Conservation (phyloP, 139 green algal species). For the Penium margaritaceum region DNA sequence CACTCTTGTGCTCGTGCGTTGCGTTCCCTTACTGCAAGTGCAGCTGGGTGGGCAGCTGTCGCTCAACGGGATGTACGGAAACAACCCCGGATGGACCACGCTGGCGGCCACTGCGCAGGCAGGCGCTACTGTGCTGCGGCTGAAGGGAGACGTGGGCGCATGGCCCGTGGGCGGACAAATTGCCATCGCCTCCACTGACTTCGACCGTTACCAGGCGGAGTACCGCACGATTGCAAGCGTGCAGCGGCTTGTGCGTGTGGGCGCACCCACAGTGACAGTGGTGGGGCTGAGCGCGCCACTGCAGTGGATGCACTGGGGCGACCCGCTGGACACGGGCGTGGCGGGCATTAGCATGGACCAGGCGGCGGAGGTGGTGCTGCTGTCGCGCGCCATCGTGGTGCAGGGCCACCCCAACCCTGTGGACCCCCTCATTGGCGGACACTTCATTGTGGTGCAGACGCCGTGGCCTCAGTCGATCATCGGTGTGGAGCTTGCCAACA, state of each 20-base stretch:
- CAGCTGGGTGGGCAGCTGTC: slow-evolving; percentile 27
- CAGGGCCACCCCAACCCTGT: slow-evolving; percentile 22
- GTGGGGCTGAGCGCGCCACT: slow-evolving; percentile 4
- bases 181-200: slow-evolving; percentile 41
- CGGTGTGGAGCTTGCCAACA: slow-evolving; percentile 36
- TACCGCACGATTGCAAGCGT: slow-evolving; percentile 21
- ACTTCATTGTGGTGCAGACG: slow-evolving; percentile 35
- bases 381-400: slow-evolving; percentile 35
- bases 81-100: slow-evolving; percentile 8
- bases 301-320: slow-evolving; percentile 35
- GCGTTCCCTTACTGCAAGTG: no score
- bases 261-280: background rate
- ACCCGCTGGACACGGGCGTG: background rate
- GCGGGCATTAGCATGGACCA: slow-evolving; percentile 11
- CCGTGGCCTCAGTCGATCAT: slow-evolving; percentile 4
- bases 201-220: slow-evolving; percentile 35
- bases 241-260: slow-evolving; percentile 1
- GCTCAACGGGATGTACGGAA: slow-evolving; percentile 33
- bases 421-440: slow-evolving; percentile 26
- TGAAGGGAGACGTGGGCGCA: slow-evolving; percentile 12
- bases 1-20: no score
- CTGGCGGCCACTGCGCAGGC: slow-evolving; percentile 6
- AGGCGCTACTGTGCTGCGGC: background rate
- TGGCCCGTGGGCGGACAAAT: slow-evolving; percentile 38
- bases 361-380: slow-evolving; percentile 25